Base-by-base conservation (phyloP, 2,329 filamentous ascomycete species). In the Fusarium piperis region DNA sequence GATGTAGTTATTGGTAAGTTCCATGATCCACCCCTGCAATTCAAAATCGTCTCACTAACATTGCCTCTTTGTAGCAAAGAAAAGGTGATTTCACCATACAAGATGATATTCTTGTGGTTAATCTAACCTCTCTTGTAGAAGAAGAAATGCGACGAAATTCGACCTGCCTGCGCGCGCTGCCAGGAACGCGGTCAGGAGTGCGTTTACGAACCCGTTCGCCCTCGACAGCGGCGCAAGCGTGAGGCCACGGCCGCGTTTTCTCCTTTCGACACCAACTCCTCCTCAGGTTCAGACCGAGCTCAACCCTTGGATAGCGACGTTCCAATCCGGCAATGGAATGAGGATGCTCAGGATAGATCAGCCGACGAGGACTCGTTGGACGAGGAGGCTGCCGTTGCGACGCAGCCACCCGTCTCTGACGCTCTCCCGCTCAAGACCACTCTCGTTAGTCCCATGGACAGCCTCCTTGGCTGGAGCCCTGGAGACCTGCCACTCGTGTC, bases 61-160 rank as follows among this genome's bases (percentile, higher is more conserved):
- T 35, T 12, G 13, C n/a, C 41, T 57, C 11, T 53, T 9, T 30
- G 52, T 63, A 88, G 86, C 72, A 88, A 88, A 77, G 86, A 88
- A 78, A 88, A 88, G 83, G 86, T 69, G 41, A 48, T 56, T 38
- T 41, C 13, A 20, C 64, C 52, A 28, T 33, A 23, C 9, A 35
- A 18, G 13, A 13, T 13, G 11, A 26, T 26, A 23, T 12, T 41
- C 13, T 51, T 38, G 30, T 26, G 26, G 41, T 41, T 52, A 51
- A 35, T 57, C 52, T 72, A 64, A 70, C 64, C 62, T 18, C 30
- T 44, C 38, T 18, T 18, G 68, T 66, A 89, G 87, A 89, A 89
- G 77, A 89, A 89, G 77, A 89, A 89, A 79, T 89, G 87, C 72
- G 85, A 89, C 73, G 87, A 89, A 76, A 80, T 77, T 35, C 84